phyloP scores from a whole-genome alignment of 148 eudicot species.

The Camellia sinensis region DNA sequence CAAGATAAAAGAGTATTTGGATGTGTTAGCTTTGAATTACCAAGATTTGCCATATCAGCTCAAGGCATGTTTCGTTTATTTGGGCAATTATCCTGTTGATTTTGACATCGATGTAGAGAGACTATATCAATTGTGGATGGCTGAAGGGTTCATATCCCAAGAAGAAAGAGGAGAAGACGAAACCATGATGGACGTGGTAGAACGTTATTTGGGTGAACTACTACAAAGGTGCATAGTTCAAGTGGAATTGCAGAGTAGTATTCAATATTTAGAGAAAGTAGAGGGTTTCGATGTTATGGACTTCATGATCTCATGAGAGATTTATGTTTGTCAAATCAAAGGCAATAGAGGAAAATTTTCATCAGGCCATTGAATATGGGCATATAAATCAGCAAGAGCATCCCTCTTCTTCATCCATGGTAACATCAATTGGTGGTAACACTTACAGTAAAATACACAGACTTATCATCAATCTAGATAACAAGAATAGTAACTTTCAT shows the following conservation, averaged over 20 bases:
- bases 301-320: constrained; percentile 31
- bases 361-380: neutral
- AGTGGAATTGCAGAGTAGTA: neutral
- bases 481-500: neutral
- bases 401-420: neutral
- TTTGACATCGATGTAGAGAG: constrained; percentile 21
- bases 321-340: constrained; percentile 10
- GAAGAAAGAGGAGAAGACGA: neutral
- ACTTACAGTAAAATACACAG: neutral
- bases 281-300: constrained; percentile 18
- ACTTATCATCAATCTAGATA: constrained; percentile 4
- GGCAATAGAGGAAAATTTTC: constrained; percentile 25
- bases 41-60: constrained; percentile 25
- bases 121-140: constrained; percentile 32
- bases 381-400: neutral
- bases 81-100: constrained; percentile 26
- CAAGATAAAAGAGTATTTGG: neutral
- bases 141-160: constrained; percentile 28
- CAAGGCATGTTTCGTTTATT: constrained; percentile 38
- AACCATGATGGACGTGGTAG: constrained; percentile 23
- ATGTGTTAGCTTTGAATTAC: constrained; percentile 23
- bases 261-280: neutral
- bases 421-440: neutral
- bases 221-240: constrained; percentile 34
- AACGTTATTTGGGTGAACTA: constrained; percentile 28